Evolutionary conservation across 805 yeast species (phyloP), one percentile per base, ranked within the genome.

Genomic region (Metschnikowia chrysomelidarum): DNA sequence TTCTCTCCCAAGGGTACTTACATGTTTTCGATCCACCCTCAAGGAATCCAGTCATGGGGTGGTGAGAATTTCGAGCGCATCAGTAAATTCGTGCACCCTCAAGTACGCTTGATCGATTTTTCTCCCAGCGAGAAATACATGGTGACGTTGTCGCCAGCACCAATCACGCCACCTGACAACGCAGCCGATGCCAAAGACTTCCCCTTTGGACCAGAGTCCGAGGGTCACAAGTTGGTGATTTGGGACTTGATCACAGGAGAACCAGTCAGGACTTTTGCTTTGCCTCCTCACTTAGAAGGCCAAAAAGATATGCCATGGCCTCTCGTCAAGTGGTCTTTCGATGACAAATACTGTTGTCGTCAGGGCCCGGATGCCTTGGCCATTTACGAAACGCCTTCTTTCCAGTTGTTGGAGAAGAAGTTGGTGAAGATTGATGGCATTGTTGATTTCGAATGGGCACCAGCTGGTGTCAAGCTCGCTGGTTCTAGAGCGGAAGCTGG

Each of bases 41-140:
- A 87, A 64, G 98, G 98, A 72, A 80, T 88, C 38, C 94, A 87
- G 60, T 76, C 91, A 18, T 93, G 97, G 95, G 98, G 98, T 57
- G 97, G 98, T 43, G 75, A 76, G 36, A 71, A 76, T 30, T 87
- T 87, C 57, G 78, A 74, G 45, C 75, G 84, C 52, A 69, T 87
- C 50, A 78, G 74, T 52, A 81, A 87, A 63, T 87, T 85, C 57
- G 73, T 80, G 43, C 99, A 93, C 59, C 89, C 87, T 40, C 87
- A 87, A 55, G 96, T 88, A 30, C 77, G 93, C 59, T 76, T 88
- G 48, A 75, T 91, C 39, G 96, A 89, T 60, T 84, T 93, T 54
- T 87, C 97, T 29, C 97, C 98, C 41, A 78, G 78, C 54, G 98
- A 93, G 65, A 84, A 80, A 57, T 94, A 72, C 56, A 69, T 94